phyloP scores from a whole-genome alignment of 148 eudicot species.

The Spergularia bocconei region DNA sequence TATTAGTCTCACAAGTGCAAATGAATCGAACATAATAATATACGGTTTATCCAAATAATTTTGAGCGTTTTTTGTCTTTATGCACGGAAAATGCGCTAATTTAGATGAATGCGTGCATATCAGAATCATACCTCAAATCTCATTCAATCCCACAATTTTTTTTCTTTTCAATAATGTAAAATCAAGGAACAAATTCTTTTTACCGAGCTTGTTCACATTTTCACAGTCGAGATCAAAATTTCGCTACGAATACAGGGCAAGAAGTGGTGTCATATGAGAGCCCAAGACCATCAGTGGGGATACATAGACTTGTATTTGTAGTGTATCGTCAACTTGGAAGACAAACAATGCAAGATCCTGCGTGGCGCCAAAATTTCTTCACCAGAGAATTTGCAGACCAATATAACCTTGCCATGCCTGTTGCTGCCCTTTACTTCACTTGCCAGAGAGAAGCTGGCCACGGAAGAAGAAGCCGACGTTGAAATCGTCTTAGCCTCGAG shows the following conservation, averaged over 20 bases:
- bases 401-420: conserved; percentile 37
- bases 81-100: too few species aligned
- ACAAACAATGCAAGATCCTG: conserved; percentile 31
- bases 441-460: conserved; percentile 33
- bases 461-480: conserved; percentile 21
- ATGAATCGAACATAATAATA: too few species aligned
- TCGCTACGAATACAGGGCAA: conserved; percentile 16
- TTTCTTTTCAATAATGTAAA: too few species aligned
- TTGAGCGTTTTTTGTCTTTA: too few species aligned
- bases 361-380: conserved; percentile 41
- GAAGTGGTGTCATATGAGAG: conserved; percentile 32
- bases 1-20: too few species aligned
- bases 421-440: conserved; percentile 37
- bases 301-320: conserved; percentile 34
- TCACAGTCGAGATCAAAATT: too few species aligned
- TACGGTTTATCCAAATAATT: too few species aligned
- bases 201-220: too few species aligned
- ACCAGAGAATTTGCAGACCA: conserved; percentile 40
- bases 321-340: conserved; percentile 29
- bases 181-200: too few species aligned
- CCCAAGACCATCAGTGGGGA: conserved; percentile 33
- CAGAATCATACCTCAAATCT: too few species aligned
- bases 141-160: too few species aligned
- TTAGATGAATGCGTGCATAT: too few species aligned
- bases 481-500: not conserved